A percentile compares a stretch with the other conserved stretches of the same genome.
These are phyloP conservation scores for Porpolomopsis calyptriformis DNA, from an alignment of 768 basidiomycete species.

Conservation along the genomic window DNA sequence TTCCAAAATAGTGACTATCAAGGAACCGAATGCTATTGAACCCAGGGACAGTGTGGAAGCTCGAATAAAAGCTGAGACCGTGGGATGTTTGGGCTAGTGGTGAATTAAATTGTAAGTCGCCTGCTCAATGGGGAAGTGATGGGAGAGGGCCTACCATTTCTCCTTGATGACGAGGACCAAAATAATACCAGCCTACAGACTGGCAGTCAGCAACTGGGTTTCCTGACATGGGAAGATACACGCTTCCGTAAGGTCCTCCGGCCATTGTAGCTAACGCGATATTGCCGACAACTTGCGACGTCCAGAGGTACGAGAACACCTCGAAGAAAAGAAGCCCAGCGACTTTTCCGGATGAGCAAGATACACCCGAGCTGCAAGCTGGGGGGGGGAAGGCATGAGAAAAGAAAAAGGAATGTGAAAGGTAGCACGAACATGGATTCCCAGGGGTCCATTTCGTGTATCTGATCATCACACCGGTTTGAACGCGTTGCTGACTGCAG, in stretches of 20 bases:
- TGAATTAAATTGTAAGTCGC: neutral
- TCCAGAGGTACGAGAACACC: conserved; percentile 81
- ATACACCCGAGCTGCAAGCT: conserved; percentile 40
- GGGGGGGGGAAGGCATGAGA: too few species aligned
- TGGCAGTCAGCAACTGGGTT: conserved; percentile 10
- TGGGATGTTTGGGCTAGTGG: conserved; percentile 56
- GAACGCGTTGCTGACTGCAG: neutral
- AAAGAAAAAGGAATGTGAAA: conserved; percentile 1
- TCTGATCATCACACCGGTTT: conserved; percentile 14
- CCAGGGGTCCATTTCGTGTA: conserved; percentile 69
- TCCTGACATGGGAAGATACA: conserved; percentile 5
- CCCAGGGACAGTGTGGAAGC: conserved; percentile 73
- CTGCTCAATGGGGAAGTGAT: neutral
- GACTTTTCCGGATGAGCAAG: conserved; percentile 66
- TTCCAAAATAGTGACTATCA: conserved; percentile 76
- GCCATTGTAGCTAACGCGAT: conserved; percentile 71
- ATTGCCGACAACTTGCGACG: conserved; percentile 71
- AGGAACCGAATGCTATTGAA: conserved; percentile 74
- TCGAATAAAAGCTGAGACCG: conserved; percentile 56
- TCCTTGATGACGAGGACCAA: conserved; percentile 58
- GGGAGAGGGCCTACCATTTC: conserved; percentile 48
- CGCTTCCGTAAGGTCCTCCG: conserved; percentile 62
- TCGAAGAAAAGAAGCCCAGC: conserved; percentile 70
- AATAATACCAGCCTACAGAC: conserved; percentile 60
- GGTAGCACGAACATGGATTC: conserved; percentile 43